Conservation (phyloP, 2,329 filamentous ascomycete species). For the Pyrenochaeta sp. region DNA sequence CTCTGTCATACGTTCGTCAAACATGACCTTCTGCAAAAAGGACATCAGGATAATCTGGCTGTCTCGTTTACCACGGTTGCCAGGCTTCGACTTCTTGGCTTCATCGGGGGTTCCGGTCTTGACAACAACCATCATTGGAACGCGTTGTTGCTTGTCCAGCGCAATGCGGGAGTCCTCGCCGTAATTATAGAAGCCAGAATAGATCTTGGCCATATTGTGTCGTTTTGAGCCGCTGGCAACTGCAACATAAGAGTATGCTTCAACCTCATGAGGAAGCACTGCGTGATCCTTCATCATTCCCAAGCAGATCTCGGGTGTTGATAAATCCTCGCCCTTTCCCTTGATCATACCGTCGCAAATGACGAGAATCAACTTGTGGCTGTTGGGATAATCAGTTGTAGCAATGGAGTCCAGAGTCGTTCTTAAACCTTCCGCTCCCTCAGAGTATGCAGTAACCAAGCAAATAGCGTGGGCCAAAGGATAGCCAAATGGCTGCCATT, state of each 20-base stretch:
- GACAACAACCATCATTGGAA: constrained; percentile 96
- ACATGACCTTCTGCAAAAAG: constrained; percentile 99
- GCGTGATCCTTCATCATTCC: constrained; percentile 95
- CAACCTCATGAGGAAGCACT: constrained; percentile 79
- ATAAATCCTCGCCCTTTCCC: constrained; percentile 84
- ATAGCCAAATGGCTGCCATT: constrained; percentile 97
- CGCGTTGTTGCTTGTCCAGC: constrained; percentile 87
- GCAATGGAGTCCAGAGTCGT: constrained; percentile 96
- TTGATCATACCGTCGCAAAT: constrained; percentile 98
- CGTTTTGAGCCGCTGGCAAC: constrained; percentile 95
- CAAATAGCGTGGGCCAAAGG: constrained; percentile 93
- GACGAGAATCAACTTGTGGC: constrained; percentile 95
- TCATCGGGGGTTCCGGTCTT: constrained; percentile 96
- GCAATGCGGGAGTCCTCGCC: constrained; percentile 81
- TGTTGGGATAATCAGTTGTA: constrained; percentile 98
- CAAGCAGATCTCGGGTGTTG: constrained; percentile 89
- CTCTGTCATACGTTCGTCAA: constrained; percentile 99
- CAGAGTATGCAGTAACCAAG: constrained; percentile 94
- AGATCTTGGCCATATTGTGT: constrained; percentile 99
- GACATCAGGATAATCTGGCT: constrained; percentile 99
- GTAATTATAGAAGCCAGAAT: constrained; percentile 98
- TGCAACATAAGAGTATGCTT: constrained; percentile 93
- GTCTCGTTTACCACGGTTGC: constrained; percentile 97
- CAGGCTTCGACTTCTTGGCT: constrained; percentile 80
- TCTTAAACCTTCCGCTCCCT: constrained; percentile 89